Evolutionary conservation across 352 stramenopile species (phyloP), one percentile per base, ranked within the genome.

Genomic region (Aphanomyces astaci): DNA sequence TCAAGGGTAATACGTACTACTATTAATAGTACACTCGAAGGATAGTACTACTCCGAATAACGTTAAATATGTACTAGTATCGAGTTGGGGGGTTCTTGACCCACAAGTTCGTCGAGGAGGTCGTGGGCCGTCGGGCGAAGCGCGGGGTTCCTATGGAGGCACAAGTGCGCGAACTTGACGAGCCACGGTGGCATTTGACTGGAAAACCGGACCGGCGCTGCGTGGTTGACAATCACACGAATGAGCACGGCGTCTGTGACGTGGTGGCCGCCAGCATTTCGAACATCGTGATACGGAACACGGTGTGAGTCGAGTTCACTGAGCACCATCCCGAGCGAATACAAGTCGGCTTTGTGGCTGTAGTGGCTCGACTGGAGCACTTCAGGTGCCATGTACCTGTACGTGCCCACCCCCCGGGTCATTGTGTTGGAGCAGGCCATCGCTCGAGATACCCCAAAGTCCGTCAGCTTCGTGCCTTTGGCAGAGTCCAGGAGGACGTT

Each of bases 271-370:
- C 76, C 76, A 0, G 64, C 45, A 17, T 70, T 64, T 2, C 71
- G 69, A 1, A 77, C 60, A 3, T 84, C 76, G 3, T 77, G 70
- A 66, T 88, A 88, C 11, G 80, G 82, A 2, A 86, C 66, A 13
- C 59, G 39, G 33, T 85, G 80, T 7, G 76, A 79, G 46, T 87
- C 79, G 45, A 90, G 68, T 54, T 90, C 82, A 0, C 73, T 78
- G 0, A 90, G 57, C 43, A 90, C 25, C 31, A 30, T 63, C 51
- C 59, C 59, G 25, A 66, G 39, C 39, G 59, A 66, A 24, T 45
- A 66, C 19, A 66, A 17, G 40, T 66, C 59, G 59, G 59, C 59
- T 22, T 53, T 54, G 59, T 13, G 36, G 2, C 19, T 66, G 45
- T 66, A 66, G 11, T 45, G 30, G 54, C 30, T 63, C 27, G 30